Evolutionary conservation across 1,284 basidiomycete genomes (phyloP).

Genomic region (Irpex rosettiformis): DNA sequence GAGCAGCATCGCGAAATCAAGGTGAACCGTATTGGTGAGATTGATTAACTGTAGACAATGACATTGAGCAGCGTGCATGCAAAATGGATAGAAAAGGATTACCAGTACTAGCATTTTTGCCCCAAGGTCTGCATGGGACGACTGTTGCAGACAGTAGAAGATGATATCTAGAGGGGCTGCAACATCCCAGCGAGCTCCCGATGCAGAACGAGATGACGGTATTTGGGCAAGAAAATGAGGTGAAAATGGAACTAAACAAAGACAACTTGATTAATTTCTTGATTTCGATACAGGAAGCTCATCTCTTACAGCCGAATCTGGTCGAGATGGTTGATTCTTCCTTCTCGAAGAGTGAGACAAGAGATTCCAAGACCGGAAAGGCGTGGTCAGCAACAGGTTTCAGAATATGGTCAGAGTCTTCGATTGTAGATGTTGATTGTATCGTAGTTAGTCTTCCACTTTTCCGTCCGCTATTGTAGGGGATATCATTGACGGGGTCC

Average conservation of each 20-base stretch:
- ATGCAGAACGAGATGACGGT: conserved; percentile 48
- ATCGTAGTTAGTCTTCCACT: conserved; percentile 25
- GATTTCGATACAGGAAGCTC: conserved; percentile 12
- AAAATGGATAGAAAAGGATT: conserved; percentile 12
- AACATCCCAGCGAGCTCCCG: conserved; percentile 52
- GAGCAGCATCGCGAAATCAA: conserved; percentile 49
- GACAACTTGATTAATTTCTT: conserved; percentile 9
- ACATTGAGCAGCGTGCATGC: conserved; percentile 3
- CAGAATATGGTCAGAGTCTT: conserved; percentile 22
- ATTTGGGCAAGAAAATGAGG: conserved; percentile 61
- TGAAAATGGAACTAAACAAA: conserved; percentile 47
- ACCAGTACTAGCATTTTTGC: conserved; percentile 51
- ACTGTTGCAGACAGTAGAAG: conserved; percentile 47
- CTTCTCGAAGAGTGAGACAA: conserved; percentile 61
- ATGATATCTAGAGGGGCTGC: conserved; percentile 54
- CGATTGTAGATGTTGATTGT: conserved; percentile 23
- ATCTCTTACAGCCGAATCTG: conserved; percentile 32
- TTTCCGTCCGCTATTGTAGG: conserved; percentile 20
- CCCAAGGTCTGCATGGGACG: conserved; percentile 40
- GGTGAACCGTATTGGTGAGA: conserved; percentile 41
- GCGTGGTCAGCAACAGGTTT: conserved; percentile 50
- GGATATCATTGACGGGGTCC: conserved; percentile 18
- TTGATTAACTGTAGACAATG: conserved; percentile 46
- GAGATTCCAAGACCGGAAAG: conserved; percentile 64
- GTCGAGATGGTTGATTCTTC: conserved; percentile 43